Percentiles rank a stretch among this genome's conserved stretches.
These are phyloP conservation scores for Podospora sp. DNA, from an alignment of 495 filamentous ascomycete genomes.

Conservation along the genomic window DNA sequence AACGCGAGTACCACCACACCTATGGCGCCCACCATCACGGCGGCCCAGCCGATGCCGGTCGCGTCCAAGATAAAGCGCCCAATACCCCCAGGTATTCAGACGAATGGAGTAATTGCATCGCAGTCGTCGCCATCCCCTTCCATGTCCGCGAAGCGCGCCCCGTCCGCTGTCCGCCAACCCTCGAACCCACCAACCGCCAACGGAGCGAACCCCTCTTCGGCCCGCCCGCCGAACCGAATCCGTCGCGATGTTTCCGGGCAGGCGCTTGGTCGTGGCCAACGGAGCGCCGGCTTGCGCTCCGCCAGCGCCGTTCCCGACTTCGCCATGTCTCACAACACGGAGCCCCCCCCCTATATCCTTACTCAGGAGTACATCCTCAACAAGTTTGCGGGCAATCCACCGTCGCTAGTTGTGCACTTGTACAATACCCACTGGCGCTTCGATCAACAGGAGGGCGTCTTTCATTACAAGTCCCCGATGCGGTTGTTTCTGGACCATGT, in stretches of 20 bases:
- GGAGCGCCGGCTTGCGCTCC: slow-evolving; percentile 47
- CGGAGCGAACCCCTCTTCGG: slow-evolving; percentile 42
- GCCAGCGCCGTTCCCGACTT: slow-evolving; percentile 48
- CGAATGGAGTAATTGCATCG: slow-evolving; percentile 67
- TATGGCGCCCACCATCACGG: slow-evolving; percentile 53
- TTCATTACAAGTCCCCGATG: slow-evolving; percentile 90
- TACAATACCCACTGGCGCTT: slow-evolving; percentile 87
- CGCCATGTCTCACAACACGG: slow-evolving; percentile 33
- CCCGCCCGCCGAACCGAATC: slow-evolving; percentile 53
- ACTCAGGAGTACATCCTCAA: slow-evolving; percentile 75
- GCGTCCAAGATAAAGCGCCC: slow-evolving; percentile 74
- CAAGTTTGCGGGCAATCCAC: slow-evolving; percentile 74
- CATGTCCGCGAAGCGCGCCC: slow-evolving; percentile 63
- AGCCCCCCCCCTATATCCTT: slow-evolving; percentile 58
- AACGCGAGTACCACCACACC: slow-evolving; percentile 18
- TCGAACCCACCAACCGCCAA: slow-evolving; percentile 44
- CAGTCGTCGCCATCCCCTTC: slow-evolving; percentile 69
- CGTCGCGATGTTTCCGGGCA: slow-evolving; percentile 51
- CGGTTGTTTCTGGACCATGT: slow-evolving; percentile 75
- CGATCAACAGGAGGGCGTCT: slow-evolving; percentile 91
- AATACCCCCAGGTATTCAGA: slow-evolving; percentile 66
- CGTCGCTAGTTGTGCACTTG: slow-evolving; percentile 84
- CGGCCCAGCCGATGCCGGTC: slow-evolving; percentile 50
- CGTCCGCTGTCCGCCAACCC: slow-evolving; percentile 39
- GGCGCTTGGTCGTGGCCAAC: slow-evolving; percentile 43